phyloP scores from a whole-genome alignment of 495 filamentous ascomycete species.

The Talaromyces proteolyticus region DNA sequence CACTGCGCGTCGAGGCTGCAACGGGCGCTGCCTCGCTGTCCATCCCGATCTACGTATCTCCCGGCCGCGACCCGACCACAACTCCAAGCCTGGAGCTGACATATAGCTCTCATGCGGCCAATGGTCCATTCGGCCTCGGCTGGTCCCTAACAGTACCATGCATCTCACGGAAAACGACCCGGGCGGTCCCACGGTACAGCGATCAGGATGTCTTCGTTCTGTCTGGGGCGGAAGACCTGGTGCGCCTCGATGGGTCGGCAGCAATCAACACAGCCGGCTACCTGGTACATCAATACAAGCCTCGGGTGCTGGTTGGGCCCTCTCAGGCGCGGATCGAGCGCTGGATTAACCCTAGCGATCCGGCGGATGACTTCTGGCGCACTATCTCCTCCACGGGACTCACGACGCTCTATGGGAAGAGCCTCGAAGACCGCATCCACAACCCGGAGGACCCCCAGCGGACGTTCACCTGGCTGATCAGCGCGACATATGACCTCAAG shows the following conservation, averaged over 20 bases:
- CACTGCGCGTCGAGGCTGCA: no score
- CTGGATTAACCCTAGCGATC: constrained; percentile 2
- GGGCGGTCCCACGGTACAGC: constrained; percentile 21
- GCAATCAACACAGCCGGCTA: not conserved
- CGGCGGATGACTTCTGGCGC: constrained; percentile 13
- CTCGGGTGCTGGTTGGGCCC: constrained; percentile 11
- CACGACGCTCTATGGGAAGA: constrained; percentile 8
- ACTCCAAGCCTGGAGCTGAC: constrained; percentile 9
- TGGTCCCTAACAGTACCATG: constrained; percentile 15
- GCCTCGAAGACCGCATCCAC: constrained; percentile 4
- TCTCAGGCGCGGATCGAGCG: constrained; percentile 16
- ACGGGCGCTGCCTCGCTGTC: constrained; percentile 8
- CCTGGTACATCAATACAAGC: constrained; percentile 10
- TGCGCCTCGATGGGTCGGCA: constrained; percentile 5
- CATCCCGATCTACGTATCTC: constrained; percentile 1
- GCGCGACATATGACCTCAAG: constrained; percentile 6
- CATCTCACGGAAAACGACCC: constrained; percentile 21
- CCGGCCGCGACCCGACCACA: not conserved
- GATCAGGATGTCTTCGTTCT: constrained; percentile 16
- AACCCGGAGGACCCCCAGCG: not conserved
- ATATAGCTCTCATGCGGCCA: constrained; percentile 20
- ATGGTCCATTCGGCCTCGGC: constrained; percentile 28
- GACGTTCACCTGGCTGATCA: constrained; percentile 14
- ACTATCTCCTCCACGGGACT: constrained; percentile 10
- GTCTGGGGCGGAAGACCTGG: constrained; percentile 16